Conservation (phyloP, 1,284 basidiomycete species). For the Fistulina hepatica region DNA sequence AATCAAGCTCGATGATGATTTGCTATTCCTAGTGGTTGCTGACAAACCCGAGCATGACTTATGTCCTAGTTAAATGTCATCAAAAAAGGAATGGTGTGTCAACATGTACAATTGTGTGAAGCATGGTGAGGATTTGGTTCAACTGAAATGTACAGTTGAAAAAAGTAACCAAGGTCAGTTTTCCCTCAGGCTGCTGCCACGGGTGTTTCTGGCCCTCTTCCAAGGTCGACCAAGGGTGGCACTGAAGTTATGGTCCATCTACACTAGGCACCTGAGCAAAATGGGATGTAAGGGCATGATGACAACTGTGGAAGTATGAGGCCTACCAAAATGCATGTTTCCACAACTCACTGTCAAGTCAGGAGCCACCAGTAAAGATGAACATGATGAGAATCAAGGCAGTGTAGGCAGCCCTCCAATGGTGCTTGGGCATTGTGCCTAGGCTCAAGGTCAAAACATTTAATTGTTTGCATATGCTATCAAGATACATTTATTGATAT, state of each 20-base stretch:
- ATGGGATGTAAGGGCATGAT: not conserved
- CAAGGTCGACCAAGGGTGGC: constrained; percentile 35
- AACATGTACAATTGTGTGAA: constrained; percentile 32
- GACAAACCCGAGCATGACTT: constrained; percentile 22
- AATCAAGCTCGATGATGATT: constrained; percentile 38
- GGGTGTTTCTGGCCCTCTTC: constrained; percentile 21
- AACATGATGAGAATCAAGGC: too few species aligned
- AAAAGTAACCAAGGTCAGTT: constrained; percentile 24
- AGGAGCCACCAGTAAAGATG: too few species aligned
- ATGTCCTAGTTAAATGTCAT: not conserved
- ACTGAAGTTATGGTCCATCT: constrained; percentile 26
- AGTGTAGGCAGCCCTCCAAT: too few species aligned
- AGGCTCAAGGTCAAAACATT: too few species aligned
- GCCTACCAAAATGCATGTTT: constrained; percentile 46
- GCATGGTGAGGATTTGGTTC: constrained; percentile 32
- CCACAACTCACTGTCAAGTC: constrained; percentile 31
- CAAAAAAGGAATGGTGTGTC: not conserved
- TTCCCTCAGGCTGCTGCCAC: constrained; percentile 25
- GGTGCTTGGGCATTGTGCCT: too few species aligned
- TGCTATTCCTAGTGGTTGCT: constrained; percentile 31
- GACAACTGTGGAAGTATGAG: not conserved
- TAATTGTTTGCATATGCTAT: too few species aligned
- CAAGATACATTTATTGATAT: too few species aligned
- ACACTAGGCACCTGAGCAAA: constrained; percentile 18
- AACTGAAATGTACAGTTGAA: constrained; percentile 35